phyloP scores from a whole-genome alignment of 2,329 filamentous ascomycete species.

The Alternaria gaisen region DNA sequence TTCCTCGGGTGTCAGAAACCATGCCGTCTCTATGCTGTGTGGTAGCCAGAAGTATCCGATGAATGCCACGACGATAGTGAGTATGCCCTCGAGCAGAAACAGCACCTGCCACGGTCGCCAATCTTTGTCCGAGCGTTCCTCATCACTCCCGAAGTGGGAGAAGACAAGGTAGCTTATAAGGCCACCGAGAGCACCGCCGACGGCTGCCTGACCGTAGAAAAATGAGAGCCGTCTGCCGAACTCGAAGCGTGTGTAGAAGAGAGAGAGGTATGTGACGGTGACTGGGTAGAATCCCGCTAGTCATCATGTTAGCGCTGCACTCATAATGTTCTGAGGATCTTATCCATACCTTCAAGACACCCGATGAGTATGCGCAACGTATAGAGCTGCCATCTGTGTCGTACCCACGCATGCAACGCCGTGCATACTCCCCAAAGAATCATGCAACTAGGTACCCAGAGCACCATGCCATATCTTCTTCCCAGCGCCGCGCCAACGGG shows the following conservation, averaged over 20 bases:
- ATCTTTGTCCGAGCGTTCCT: conserved; percentile 18
- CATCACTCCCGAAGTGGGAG: conserved; percentile 48
- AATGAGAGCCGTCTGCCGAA: conserved; percentile 63
- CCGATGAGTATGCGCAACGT: conserved; percentile 58
- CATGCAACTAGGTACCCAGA: conserved; percentile 68
- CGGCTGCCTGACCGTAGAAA: conserved; percentile 66
- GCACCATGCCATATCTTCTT: conserved; percentile 63
- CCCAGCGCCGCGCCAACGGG: conserved; percentile 66
- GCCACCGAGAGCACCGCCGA: conserved; percentile 66
- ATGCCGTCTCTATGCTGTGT: conserved; percentile 59
- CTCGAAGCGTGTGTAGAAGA: conserved; percentile 67
- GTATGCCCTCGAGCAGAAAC: conserved; percentile 59
- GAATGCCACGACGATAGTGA: conserved; percentile 58
- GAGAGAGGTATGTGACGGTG: conserved; percentile 65
- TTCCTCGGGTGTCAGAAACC: conserved; percentile 60
- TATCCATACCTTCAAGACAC: conserved; percentile 53
- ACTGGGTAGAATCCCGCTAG: conserved; percentile 68
- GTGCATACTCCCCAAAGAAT: conserved; percentile 62
- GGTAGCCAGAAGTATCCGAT: conserved; percentile 62
- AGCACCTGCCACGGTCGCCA: conserved; percentile 63
- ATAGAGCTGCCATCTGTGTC: conserved; percentile 58
- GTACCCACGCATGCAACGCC: conserved; percentile 58
- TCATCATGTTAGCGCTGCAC: conserved; percentile 28
- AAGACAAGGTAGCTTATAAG: conserved; percentile 62
- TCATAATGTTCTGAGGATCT: not conserved